Percentiles rank a stretch among this genome's conserved stretches.
Conservation (phyloP, 2,329 filamentous ascomycete genomes). For the Ophiostoma ips region DNA sequence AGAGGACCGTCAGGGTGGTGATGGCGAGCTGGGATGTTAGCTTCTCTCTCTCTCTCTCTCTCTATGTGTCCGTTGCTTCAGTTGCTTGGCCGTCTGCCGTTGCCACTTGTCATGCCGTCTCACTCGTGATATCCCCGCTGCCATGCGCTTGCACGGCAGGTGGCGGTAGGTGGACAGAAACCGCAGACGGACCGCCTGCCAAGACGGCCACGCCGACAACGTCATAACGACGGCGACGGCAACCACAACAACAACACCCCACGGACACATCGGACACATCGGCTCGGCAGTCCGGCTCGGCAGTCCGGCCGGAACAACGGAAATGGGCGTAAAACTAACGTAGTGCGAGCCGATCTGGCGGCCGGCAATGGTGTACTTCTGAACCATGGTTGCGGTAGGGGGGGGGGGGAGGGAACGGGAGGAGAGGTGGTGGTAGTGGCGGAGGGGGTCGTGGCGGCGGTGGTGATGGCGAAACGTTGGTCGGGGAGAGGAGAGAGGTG, state of each 20-base stretch:
- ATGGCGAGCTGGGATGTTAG: slow-evolving; percentile 36
- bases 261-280: neutral
- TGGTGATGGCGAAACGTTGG: neutral
- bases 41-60: neutral
- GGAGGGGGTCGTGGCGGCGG: neutral
- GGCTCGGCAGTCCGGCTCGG: neutral
- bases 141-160: too few relatives aligned
- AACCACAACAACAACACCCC: neutral
- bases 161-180: too few relatives aligned
- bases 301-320: too few relatives aligned
- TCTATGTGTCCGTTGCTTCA: neutral
- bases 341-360: slow-evolving; percentile 47
- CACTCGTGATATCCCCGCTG: too few relatives aligned
- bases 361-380: slow-evolving; percentile 42
- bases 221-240: neutral
- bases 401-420: neutral
- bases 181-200: too few relatives aligned
- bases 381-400: slow-evolving; percentile 24
- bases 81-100: neutral
- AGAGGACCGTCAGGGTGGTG: slow-evolving; percentile 37
- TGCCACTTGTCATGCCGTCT: too few relatives aligned
- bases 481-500: neutral
- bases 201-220: too few relatives aligned
- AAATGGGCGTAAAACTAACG: slow-evolving; percentile 30
- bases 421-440: neutral